A percentile compares a stretch with the other conserved stretches of the same genome.
Conservation (phyloP, 441 rosid genomes). For the Gossypium schwendimanii region DNA sequence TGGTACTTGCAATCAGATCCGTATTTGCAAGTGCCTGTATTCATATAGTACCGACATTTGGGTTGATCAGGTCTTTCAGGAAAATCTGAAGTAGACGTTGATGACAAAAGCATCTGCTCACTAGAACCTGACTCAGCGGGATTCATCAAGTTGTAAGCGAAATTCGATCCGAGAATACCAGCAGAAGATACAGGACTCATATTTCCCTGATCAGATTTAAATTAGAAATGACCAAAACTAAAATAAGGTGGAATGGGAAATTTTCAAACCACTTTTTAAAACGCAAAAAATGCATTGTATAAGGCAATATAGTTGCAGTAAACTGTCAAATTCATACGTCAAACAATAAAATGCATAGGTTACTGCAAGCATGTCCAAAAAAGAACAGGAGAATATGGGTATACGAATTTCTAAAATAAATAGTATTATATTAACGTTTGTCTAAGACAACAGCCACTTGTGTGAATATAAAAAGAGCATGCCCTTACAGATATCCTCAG, state of each 20-base stretch:
- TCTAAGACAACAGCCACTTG: neutral
- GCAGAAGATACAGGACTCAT: conserved; percentile 32
- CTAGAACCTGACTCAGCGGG: conserved; percentile 33
- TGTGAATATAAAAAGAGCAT: neutral
- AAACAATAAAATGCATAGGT: neutral
- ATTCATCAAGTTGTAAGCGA: conserved; percentile 27
- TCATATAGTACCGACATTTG: conserved; percentile 69
- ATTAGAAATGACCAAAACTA: neutral
- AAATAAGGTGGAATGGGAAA: no score
- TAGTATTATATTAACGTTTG: neutral
- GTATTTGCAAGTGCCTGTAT: conserved; percentile 64
- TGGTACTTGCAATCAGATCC: conserved; percentile 75
- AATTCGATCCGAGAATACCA: conserved; percentile 30
- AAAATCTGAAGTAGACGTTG: conserved; percentile 26
- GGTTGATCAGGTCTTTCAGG: conserved; percentile 64
- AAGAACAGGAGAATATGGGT: neutral
- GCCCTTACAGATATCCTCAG: neutral
- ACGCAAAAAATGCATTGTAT: neutral
- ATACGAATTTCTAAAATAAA: neutral
- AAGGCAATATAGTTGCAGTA: neutral
- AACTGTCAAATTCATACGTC: neutral
- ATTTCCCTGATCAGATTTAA: conserved; percentile 31
- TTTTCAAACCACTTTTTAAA: neutral
- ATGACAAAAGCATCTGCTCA: conserved; percentile 29
- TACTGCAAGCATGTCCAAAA: neutral